Base-by-base conservation (phyloP, 495 filamentous ascomycete species). In the Neurospora terricola region DNA sequence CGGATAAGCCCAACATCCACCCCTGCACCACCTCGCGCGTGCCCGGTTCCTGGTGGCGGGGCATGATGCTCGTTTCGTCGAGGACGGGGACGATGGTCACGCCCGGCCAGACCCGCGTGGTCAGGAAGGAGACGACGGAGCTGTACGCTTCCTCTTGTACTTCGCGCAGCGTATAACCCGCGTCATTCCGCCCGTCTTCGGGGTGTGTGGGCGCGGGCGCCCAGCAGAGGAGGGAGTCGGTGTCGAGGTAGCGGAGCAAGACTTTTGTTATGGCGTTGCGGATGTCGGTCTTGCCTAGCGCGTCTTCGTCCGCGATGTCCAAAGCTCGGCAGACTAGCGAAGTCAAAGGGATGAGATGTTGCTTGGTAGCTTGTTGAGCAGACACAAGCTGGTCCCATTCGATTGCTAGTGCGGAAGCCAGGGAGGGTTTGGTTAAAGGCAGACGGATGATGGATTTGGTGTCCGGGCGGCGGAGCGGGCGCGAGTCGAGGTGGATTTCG, bases 141-240 rank as follows among this genome's bases (percentile, higher is more conserved):
- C 86, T 79, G 5, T 93, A 90, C 3, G 88, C 84, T 43, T 85
- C 82, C 70, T 88, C 83, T 82, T 99, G 96, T n/a, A 89, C 80
- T 14, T 90, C 86, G n/a, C 93, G 84, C 11, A 99, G 84, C 12
- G 84, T 87, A 73, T 90, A 86, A 2, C 78, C 80, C 1, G 73
- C 75, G 11, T 73, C 73, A 69, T 81, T 76, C 10, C 69, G 73
- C 2, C 39, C 38, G 48, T 66, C 72, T 18, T 69, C 66, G 37
- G 78, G 77, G 10, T 78, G 81, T 23, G 76, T 40, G 23, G 82
- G 79, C 36, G 84, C 81, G 75, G 91, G 91, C 27, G 92, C 93
- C 91, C 92, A 95, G 85, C 96, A 99, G 11, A 99, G 88, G n/a
- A 98, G 83, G 0, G 93, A 94, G 81, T 99, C 96, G 0, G 96